Percentiles rank a stretch among this genome's conserved stretches.
Conservation (phyloP, 257 asterid genomes). For the Solanum clarkiae region DNA sequence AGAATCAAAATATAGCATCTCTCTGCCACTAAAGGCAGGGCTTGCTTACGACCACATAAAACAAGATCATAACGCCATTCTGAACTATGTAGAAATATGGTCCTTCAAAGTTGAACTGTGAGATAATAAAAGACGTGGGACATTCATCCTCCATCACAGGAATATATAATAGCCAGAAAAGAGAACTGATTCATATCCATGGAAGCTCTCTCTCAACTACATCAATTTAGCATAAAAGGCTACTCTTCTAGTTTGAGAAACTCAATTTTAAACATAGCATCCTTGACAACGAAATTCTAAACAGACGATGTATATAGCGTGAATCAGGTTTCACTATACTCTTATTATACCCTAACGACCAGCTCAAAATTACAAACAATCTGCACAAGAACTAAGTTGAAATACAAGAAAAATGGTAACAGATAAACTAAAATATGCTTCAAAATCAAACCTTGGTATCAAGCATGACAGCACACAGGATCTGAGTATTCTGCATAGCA, state of each 20-base stretch:
- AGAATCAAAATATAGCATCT: neutral
- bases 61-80: neutral
- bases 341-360: neutral
- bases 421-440: neutral
- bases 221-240: neutral
- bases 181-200: neutral
- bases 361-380: neutral
- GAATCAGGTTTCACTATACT: neutral
- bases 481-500: slow-evolving; percentile 65
- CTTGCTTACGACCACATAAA: neutral
- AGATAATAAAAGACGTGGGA: neutral
- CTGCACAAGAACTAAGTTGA: neutral
- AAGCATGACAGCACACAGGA: slow-evolving; percentile 78
- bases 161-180: neutral
- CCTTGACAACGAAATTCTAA: neutral
- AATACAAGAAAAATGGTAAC: neutral
- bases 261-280: neutral
- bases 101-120: neutral
- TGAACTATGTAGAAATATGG: neutral
- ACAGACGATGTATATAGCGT: neutral
- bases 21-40: neutral
- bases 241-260: neutral
- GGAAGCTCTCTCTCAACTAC: neutral
- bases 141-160: neutral
- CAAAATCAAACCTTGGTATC: slow-evolving; percentile 55